Evolutionary conservation across 345 rosid genomes (phyloP), one percentile per base, ranked within the genome.

Genomic region (Salix brachista): DNA sequence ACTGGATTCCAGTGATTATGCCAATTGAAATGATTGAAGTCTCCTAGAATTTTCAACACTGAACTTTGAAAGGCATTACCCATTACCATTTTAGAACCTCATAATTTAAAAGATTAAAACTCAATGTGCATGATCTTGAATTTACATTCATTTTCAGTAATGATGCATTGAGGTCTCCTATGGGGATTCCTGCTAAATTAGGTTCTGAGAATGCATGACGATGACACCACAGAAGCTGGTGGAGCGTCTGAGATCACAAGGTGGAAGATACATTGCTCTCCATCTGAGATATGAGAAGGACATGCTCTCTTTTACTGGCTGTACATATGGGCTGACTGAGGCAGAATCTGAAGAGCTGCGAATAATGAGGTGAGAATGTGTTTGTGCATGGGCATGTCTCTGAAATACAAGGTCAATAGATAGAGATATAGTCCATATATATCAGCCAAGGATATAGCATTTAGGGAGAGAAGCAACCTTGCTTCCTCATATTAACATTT

Each of bases 211-310:
- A 88, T 92, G 90, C 91, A 85, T 95, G 92, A 86, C 84, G 92
- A 81, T 93, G 89, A 88, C 84, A 90, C 87, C 86, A 91, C 99
- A 95, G 99, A 93, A 88, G 93, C 90, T 95, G 88, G 96, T 91
- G 85, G 93, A 88, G 85, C 89, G 93, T 84, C 93, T 95, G 83
- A 89, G 93, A 81, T 84, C 86, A 64, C 91, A 77, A 10, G 89
- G 89, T n/a, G 92, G 88, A 80, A 87, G 86, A 82, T 95, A 88
- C 75, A 90, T 96, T 77, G 94, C 97, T 71, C 93, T 96, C 89
- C 99, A 96, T 80, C 86, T 93, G 64, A 85, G 99, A 85, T 96
- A 93, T 70, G 98, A 96, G 87, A 93, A 91, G 85, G 99, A 93
- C 85, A 93, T 96, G 96, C 88, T 96, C 67, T 87, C 99, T 74